Base-by-base conservation (phyloP, 2,329 filamentous ascomycete species). In the Rhytidhysteron rufulum region DNA sequence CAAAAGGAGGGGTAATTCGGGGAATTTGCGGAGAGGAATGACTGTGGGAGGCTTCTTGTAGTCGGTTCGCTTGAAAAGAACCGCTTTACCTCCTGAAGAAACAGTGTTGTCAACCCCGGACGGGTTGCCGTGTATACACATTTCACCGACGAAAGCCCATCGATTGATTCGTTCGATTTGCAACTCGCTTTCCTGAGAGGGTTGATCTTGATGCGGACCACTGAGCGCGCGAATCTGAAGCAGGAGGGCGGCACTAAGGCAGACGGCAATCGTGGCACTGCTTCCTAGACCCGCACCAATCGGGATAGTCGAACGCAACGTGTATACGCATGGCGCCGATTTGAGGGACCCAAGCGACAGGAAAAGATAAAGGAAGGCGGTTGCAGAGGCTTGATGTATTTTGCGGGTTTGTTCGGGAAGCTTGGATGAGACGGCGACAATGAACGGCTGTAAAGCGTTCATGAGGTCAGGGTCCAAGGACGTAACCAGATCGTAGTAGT, bases 91-190 rank as follows among this genome's bases (percentile, higher is more conserved):
- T 56, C 94, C 87, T 10, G 90, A 86, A 10, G 91, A 79, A 20
- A 98, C 91, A 3, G 93, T 98, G 66, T 98, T 98, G 68, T 98
- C 93, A 31, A 98, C 88, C 0, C 93, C 93, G 0, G 88, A 95
- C 1, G 93, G 93, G 58, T 95, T 97, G 27, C 91, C 93, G 61
- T 98, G 93, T 48, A 97, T 96, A 67, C 89, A 93, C 81, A 97
- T 86, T 65, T 98, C 93, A 18, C 86, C 86, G 1, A 98, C 93
- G 65, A 96, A 97, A 0, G 93, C 90, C 93, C 94, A 98, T 46
- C 86, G 80, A 66, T 98, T 98, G 69, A 98, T 96, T 48, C 91
- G 82, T 69, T 97, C 90, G 21, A 97, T 78, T 62, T 98, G 91
- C 31, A 89, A 68, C 44, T 86, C 82, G n/a, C 88, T 88, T 68